phyloP scores from a whole-genome alignment of 2,329 filamentous ascomycete genomes.

The Phialemonium atrogriseum region DNA sequence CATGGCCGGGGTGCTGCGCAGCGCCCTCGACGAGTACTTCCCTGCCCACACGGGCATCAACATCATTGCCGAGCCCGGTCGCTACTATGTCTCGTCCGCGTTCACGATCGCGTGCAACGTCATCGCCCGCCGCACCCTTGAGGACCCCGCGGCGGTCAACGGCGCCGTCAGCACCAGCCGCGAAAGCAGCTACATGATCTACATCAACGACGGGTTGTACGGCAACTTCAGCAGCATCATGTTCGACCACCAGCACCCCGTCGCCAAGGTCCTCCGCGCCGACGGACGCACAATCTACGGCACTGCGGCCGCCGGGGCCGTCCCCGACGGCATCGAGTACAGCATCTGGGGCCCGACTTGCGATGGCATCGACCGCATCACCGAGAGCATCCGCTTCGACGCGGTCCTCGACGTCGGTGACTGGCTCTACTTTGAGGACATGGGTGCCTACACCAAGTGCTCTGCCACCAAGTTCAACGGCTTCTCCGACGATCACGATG shows the following conservation, averaged over 20 bases:
- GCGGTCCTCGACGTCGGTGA: constrained; percentile 83
- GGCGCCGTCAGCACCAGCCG: constrained; percentile 28
- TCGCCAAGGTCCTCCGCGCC: constrained; percentile 69
- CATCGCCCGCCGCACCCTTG: constrained; percentile 86
- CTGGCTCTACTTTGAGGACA: constrained; percentile 98
- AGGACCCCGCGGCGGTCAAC: constrained; percentile 52
- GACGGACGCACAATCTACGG: constrained; percentile 51
- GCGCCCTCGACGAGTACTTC: constrained; percentile 81
- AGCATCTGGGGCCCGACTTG: constrained; percentile 98
- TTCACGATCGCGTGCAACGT: constrained; percentile 95
- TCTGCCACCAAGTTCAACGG: constrained; percentile 97
- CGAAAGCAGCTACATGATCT: constrained; percentile 83
- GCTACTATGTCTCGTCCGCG: constrained; percentile 88
- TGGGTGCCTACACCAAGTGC: constrained; percentile 98
- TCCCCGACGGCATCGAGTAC: constrained; percentile 60
- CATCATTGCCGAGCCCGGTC: constrained; percentile 91
- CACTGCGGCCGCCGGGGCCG: constrained; percentile 29
- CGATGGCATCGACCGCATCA: constrained; percentile 94
- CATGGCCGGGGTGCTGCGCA: constrained; percentile 74
- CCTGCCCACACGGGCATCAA: constrained; percentile 62
- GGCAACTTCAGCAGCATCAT: constrained; percentile 99
- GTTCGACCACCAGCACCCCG: constrained; percentile 93
- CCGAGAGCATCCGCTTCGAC: constrained; percentile 68
- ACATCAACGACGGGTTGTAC: constrained; percentile 95
- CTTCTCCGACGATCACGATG: constrained; percentile 85